Percentiles rank a stretch among this genome's conserved stretches.
Evolutionary conservation across 164 flowering plant species (phyloP).

Genomic region (Paratinospora sagittata): DNA sequence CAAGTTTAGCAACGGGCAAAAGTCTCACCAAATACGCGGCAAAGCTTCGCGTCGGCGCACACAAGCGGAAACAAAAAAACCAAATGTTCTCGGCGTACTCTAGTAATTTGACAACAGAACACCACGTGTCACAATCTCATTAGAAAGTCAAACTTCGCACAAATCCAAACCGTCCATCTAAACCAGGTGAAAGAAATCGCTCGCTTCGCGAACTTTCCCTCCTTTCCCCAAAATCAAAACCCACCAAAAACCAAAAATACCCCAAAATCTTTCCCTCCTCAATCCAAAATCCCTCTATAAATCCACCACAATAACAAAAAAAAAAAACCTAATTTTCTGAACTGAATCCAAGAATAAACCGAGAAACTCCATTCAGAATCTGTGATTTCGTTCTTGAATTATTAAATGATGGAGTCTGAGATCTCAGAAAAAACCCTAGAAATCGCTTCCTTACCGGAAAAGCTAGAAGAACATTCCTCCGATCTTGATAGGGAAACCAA

Average conservation of each 20-base stretch:
- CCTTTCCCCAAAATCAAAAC: background rate
- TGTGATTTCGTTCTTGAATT: background rate
- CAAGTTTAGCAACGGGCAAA: too few species aligned
- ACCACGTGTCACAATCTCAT: background rate
- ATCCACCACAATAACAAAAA: background rate
- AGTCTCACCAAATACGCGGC: too few species aligned
- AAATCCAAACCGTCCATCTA: background rate
- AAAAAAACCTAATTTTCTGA: background rate
- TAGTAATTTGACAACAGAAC: too few species aligned
- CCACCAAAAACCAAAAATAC: background rate
- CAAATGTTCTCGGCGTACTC: too few species aligned
- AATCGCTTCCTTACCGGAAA: background rate
- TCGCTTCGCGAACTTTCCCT: slow-evolving; percentile 1
- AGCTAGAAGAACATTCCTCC: background rate
- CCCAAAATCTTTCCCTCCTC: slow-evolving; percentile 11
- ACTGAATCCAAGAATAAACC: background rate
- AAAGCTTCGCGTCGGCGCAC: too few species aligned
- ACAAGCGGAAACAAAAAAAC: too few species aligned
- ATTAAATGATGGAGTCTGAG: background rate
- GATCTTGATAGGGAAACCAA: background rate
- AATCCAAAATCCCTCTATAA: background rate
- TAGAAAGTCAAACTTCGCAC: background rate
- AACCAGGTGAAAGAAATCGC: background rate
- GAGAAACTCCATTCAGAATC: too few species aligned
- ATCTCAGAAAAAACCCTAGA: background rate